A percentile compares a stretch with the other conserved stretches of the same genome.
phyloP scores from a whole-genome alignment of 352 stramenopile genomes.

The Globisporangium spinosum region DNA sequence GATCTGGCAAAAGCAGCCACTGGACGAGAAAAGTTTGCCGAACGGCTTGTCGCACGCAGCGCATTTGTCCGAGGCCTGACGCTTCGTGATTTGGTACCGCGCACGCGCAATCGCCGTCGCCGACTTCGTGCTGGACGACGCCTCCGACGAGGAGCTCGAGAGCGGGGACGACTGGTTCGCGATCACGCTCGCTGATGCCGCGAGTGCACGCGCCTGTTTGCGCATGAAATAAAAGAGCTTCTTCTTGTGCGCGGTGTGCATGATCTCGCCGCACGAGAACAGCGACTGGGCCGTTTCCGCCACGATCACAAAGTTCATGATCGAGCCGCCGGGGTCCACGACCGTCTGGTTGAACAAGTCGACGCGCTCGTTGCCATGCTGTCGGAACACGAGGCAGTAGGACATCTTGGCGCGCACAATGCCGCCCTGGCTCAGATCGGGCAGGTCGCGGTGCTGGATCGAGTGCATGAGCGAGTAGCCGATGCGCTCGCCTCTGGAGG shows the following conservation, averaged over 20 bases:
- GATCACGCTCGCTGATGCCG: not conserved
- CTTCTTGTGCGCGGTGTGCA: slow-evolving; percentile 44
- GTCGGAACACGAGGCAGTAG: slow-evolving; percentile 39
- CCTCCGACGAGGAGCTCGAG: slow-evolving; percentile 3
- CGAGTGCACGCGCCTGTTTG: slow-evolving; percentile 20
- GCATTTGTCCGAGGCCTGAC: slow-evolving; percentile 20
- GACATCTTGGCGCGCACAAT: slow-evolving; percentile 42
- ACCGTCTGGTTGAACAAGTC: slow-evolving; percentile 43
- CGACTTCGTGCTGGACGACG: slow-evolving; percentile 7
- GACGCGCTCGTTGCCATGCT: slow-evolving; percentile 32
- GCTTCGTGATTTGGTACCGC: slow-evolving; percentile 5
- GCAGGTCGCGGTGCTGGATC: slow-evolving; percentile 45
- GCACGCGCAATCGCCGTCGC: slow-evolving; percentile 15
- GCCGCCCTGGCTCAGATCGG: slow-evolving; percentile 28
- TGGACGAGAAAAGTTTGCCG: slow-evolving; percentile 31
- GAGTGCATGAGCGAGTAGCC: slow-evolving; percentile 50
- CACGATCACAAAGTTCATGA: slow-evolving; percentile 37
- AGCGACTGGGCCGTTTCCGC: slow-evolving; percentile 27
- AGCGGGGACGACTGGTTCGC: slow-evolving; percentile 4
- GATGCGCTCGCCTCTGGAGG: slow-evolving; percentile 40
- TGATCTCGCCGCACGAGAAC: slow-evolving; percentile 28
- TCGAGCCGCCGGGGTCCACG: slow-evolving; percentile 32
- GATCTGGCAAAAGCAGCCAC: slow-evolving; percentile 26
- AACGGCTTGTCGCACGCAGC: slow-evolving; percentile 36
- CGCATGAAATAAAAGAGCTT: slow-evolving; percentile 48